These are phyloP conservation scores for Ramichloridium luteum DNA, from an alignment of 2,329 filamentous ascomycete species.

Conservation along the genomic window DNA sequence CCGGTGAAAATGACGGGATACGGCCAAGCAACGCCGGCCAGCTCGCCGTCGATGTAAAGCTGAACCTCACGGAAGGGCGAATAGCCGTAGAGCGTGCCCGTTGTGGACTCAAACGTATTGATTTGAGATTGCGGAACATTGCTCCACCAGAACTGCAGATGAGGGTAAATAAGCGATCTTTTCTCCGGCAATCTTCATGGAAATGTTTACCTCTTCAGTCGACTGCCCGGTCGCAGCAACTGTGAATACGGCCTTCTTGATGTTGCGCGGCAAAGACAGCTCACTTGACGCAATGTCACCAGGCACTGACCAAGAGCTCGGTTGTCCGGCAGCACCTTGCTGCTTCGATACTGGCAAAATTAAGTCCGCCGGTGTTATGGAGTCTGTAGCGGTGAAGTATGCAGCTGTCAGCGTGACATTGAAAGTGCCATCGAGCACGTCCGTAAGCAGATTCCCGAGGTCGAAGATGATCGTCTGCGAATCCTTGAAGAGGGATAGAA, in stretches of 20 bases:
- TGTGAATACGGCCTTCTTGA: conserved; percentile 57
- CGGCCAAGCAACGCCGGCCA: conserved; percentile 69
- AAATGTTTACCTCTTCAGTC: conserved; percentile 45
- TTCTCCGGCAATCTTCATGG: neutral
- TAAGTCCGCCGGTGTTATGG: conserved; percentile 42
- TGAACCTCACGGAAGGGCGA: conserved; percentile 71
- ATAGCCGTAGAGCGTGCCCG: conserved; percentile 49
- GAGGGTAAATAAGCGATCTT: neutral
- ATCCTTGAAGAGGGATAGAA: conserved; percentile 53
- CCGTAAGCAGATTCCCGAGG: conserved; percentile 59
- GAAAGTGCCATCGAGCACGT: conserved; percentile 59
- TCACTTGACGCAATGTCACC: conserved; percentile 46
- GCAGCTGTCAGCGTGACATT: conserved; percentile 63
- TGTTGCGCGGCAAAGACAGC: conserved; percentile 53
- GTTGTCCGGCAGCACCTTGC: conserved; percentile 36
- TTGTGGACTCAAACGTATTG: conserved; percentile 42
- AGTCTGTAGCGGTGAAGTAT: conserved; percentile 47
- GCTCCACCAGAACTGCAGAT: conserved; percentile 62
- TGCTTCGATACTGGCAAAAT: conserved; percentile 54
- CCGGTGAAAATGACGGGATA: conserved; percentile 76
- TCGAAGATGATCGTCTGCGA: conserved; percentile 70
- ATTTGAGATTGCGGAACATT: conserved; percentile 56
- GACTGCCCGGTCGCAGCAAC: conserved; percentile 68
- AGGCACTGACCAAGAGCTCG: conserved; percentile 59
- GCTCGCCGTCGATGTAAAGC: conserved; percentile 56